Evolutionary conservation across 2,329 filamentous ascomycete species (phyloP), one percentile per base, ranked within the genome.

Genomic region (Stenocarpella maydis): DNA sequence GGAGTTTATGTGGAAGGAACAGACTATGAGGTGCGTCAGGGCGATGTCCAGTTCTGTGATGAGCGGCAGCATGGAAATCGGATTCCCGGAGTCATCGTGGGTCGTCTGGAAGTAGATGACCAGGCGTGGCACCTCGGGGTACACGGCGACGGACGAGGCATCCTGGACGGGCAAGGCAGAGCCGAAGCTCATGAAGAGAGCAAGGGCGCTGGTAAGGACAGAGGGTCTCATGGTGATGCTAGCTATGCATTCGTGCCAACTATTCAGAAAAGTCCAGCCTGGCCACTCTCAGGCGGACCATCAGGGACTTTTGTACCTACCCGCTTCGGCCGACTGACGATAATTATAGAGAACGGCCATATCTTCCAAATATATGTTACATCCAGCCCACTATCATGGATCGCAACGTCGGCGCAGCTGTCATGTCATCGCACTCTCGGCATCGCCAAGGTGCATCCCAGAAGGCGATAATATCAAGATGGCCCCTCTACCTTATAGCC

Each of bases 1-100:
- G 7, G 86, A 84, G 78, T 96, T 95, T 74, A 98, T 82, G 80
- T 98, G 95, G 70, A 98, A 89, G 15, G 95, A 94, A 7, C 93
- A 93, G 60, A 98, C 82, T 74, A 97, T 95, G 70, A 97, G 85
- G 80, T 98, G 95, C 0, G 95, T 97, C 31, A 87, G 77, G 45
- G 83, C 78, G 71, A 88, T 84, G 68, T 78, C 78, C 6, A 82
- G 76, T 55, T 84, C 79, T 19, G 78, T 82, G 73, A 88, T 76
- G 67, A 89, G 80, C 0, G 86, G 85, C 3, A 88, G 81, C 70
- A 87, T 80, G 4, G 86, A 87, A 72, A 89, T 83, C 70, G 82
- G 81, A 8, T 80, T 77, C 43, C 82, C 82, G 0, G 74, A 69
- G 8, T 75, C 73, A 72, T 84, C 80, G 75, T 88, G 86, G 39